Percentiles rank a stretch among this genome's conserved stretches.
phyloP scores from a whole-genome alignment of 306 rosid genomes.

The Begonia masoniana region DNA sequence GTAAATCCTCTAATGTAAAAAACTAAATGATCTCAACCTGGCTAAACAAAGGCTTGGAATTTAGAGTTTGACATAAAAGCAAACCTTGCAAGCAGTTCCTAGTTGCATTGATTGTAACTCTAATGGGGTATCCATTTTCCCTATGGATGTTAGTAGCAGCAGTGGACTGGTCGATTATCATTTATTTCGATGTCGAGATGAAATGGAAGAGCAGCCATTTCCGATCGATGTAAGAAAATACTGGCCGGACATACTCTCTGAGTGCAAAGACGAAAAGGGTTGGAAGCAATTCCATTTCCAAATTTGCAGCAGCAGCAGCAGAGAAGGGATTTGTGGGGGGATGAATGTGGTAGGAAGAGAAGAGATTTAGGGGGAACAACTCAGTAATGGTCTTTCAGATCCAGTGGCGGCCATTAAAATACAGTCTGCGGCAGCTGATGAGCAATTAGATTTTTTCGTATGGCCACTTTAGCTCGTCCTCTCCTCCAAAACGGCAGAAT shows the following conservation, averaged over 20 bases:
- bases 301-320: constrained; percentile 57
- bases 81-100: constrained; percentile 34
- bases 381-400: constrained; percentile 66
- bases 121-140: background rate
- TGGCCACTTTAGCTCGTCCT: no score
- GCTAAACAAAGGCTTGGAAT: constrained; percentile 28
- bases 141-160: constrained; percentile 1
- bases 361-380: constrained; percentile 52
- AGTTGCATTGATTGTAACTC: constrained; percentile 23
- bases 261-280: constrained; percentile 52
- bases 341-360: constrained; percentile 52
- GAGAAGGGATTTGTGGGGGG: constrained; percentile 59
- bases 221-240: constrained; percentile 45
- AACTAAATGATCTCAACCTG: constrained; percentile 26
- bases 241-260: constrained; percentile 42
- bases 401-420: constrained; percentile 88
- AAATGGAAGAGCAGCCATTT: constrained; percentile 46
- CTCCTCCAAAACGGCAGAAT: no score
- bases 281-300: constrained; percentile 38
- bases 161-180: constrained; percentile 52
- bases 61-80: constrained; percentile 63
- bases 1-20: constrained; percentile 36
- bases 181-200: constrained; percentile 42
- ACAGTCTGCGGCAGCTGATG: constrained; percentile 61
- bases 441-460: constrained; percentile 5